These are phyloP conservation scores for Vaccinium myrtillus DNA, from an alignment of 148 eudicot species.

Conservation along the genomic window DNA sequence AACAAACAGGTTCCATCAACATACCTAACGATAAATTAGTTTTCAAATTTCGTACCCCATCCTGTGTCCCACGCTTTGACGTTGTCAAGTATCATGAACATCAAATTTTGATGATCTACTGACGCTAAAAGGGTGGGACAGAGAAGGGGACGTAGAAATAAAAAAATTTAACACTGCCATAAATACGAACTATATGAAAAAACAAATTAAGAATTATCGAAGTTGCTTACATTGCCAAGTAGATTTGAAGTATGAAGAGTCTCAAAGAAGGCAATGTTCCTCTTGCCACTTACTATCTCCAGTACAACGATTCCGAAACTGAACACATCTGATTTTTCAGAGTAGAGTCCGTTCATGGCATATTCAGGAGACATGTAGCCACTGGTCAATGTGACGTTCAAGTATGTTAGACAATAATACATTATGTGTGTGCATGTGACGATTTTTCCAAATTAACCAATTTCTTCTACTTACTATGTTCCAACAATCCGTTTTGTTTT, in stretches of 20 bases:
- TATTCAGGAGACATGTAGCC: background rate
- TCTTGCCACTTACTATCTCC: constrained; percentile 7
- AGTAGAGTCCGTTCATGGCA: background rate
- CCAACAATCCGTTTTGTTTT: constrained; percentile 10
- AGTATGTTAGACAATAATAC: background rate
- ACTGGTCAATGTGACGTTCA: background rate
- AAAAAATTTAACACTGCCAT: background rate
- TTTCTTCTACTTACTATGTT: constrained; percentile 2
- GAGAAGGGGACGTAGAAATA: too few relatives aligned
- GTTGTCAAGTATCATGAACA: too few relatives aligned
- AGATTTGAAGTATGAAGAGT: background rate
- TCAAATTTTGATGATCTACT: too few relatives aligned
- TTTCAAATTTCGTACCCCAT: too few relatives aligned
- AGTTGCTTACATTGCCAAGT: background rate
- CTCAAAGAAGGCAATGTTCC: background rate
- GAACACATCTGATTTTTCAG: constrained; percentile 3
- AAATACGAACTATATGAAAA: background rate
- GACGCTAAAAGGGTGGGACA: too few relatives aligned
- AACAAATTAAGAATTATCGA: too few relatives aligned
- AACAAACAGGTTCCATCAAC: background rate
- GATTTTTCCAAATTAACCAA: background rate
- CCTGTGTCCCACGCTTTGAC: too few relatives aligned
- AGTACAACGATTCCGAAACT: background rate
- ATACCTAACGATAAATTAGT: background rate
- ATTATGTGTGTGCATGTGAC: background rate